phyloP scores from a whole-genome alignment of 306 rosid genomes.

The Quercus alba region DNA sequence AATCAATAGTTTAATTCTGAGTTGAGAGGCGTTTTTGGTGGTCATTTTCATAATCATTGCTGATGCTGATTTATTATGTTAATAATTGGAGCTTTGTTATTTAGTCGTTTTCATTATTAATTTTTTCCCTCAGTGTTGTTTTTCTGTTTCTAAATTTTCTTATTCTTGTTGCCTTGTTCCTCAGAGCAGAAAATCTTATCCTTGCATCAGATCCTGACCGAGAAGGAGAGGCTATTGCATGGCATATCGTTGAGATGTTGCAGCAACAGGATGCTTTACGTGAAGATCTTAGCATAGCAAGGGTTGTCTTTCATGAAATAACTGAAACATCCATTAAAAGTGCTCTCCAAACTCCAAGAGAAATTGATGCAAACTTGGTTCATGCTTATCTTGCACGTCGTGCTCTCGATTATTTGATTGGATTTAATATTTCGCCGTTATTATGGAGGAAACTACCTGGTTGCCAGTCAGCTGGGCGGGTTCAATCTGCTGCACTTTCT shows the following conservation, averaged over 20 bases:
- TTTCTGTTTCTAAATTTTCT: constrained; percentile 15
- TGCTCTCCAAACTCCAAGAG: constrained; percentile 75
- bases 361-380: constrained; percentile 78
- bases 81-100: constrained; percentile 4
- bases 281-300: constrained; percentile 52
- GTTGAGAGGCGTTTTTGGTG: constrained; percentile 6
- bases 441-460: constrained; percentile 98
- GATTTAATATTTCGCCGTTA: constrained; percentile 91
- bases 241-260: constrained; percentile 97
- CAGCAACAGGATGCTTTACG: constrained; percentile 81
- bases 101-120: constrained; percentile 8
- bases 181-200: constrained; percentile 96
- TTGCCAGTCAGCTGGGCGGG: constrained; percentile 97
- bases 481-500: constrained; percentile 97
- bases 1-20: neutral
- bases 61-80: constrained; percentile 11
- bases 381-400: constrained; percentile 95
- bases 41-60: constrained; percentile 5
- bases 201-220: constrained; percentile 99
- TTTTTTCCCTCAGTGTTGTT: constrained; percentile 16
- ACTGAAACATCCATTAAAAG: constrained; percentile 81
- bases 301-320: constrained; percentile 94
- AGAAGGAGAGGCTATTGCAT: constrained; percentile 98
- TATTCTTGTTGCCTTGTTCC: constrained; percentile 39
- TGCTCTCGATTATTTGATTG: constrained; percentile 98